Percentiles rank a stretch among this genome's conserved stretches.
phyloP scores from a whole-genome alignment of 805 yeast species.

The Teunomyces tritomae region DNA sequence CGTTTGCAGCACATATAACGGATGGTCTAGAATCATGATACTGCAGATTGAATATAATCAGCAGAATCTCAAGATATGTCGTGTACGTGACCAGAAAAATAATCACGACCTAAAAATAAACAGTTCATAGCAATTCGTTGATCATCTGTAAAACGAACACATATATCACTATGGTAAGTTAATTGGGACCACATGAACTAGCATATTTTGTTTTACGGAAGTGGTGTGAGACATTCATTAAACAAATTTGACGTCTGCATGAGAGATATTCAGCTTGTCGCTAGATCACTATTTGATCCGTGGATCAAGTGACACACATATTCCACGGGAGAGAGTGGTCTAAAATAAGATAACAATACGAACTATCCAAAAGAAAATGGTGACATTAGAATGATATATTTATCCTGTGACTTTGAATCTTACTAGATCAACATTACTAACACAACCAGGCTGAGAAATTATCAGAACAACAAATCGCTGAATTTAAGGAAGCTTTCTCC shows the following conservation, averaged over 20 bases:
- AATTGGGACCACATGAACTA: too few species aligned
- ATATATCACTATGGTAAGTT: neutral
- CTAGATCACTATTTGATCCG: too few species aligned
- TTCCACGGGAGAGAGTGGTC: too few species aligned
- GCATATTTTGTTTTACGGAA: too few species aligned
- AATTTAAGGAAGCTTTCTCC: conserved; percentile 96
- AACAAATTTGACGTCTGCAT: too few species aligned
- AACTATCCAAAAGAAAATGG: neutral
- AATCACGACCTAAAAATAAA: conserved; percentile 1
- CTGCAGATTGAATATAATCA: neutral
- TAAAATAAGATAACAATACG: too few species aligned
- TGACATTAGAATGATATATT: neutral
- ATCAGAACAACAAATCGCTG: conserved; percentile 94
- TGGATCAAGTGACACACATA: too few species aligned
- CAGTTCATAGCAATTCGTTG: neutral
- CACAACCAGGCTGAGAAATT: conserved; percentile 69
- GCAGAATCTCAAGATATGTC: neutral
- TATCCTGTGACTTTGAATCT: neutral
- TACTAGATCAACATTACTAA: neutral
- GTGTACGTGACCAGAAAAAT: conserved; percentile 1
- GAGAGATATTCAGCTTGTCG: too few species aligned
- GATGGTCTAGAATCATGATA: neutral
- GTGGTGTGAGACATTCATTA: too few species aligned
- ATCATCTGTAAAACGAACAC: neutral
- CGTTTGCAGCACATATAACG: neutral